Percentiles rank a stretch among this genome's conserved stretches.
Conservation (phyloP, 78 protist species). For the Pelomyxa schiedti region DNA sequence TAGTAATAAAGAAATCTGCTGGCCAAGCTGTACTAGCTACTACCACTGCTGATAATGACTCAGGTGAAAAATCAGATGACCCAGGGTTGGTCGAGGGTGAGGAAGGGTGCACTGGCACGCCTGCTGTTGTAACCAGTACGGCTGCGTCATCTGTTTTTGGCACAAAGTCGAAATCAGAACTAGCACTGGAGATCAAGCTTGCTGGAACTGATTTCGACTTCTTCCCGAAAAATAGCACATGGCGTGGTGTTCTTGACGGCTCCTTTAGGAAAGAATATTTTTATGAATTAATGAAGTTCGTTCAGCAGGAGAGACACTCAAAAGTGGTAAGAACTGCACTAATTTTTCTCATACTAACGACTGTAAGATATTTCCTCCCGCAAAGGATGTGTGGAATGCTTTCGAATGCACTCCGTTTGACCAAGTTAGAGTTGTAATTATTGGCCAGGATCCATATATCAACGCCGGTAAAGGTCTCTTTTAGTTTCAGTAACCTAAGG, state of each 20-base stretch:
- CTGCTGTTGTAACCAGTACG: not conserved
- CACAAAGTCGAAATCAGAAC: not conserved
- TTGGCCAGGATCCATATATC: slow-evolving; percentile 77
- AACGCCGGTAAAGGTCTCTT: slow-evolving; percentile 16
- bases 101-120: not conserved
- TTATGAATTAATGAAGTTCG: not conserved
- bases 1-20: no score
- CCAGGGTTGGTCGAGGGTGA: not conserved
- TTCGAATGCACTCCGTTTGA: slow-evolving; percentile 29
- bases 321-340: not conserved
- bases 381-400: slow-evolving; percentile 28
- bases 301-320: not conserved
- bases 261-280: slow-evolving; percentile 13
- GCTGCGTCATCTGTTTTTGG: not conserved
- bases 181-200: not conserved
- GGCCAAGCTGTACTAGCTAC: no score
- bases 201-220: not conserved
- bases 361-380: slow-evolving; percentile 38
- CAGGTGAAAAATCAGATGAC: not conserved
- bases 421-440: slow-evolving; percentile 44
- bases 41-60: not conserved
- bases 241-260: slow-evolving; percentile 1
- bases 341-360: not conserved
- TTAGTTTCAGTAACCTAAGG: no score
- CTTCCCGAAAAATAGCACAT: not conserved